Percentiles rank a stretch among this genome's conserved stretches.
phyloP scores from a whole-genome alignment of 2,329 filamentous ascomycete species.

The Fusarium sp. region DNA sequence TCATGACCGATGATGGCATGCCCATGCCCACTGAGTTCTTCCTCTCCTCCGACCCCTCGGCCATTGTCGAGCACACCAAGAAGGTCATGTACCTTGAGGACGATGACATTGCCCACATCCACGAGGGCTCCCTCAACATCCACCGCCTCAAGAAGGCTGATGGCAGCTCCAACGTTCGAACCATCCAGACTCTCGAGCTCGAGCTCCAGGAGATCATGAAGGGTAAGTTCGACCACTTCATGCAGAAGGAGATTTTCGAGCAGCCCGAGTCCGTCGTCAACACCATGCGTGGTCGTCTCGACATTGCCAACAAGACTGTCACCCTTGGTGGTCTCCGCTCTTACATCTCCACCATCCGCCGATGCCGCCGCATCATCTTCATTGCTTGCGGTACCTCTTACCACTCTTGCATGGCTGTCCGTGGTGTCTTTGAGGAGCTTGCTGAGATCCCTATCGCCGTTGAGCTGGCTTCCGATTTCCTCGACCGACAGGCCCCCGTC shows the following conservation, averaged over 20 bases:
- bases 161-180: conserved; percentile 94
- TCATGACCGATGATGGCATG: conserved; percentile 98
- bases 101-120: conserved; percentile 99
- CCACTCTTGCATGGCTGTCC: conserved; percentile 99
- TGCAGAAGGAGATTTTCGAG: conserved; percentile 99
- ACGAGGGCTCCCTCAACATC: conserved; percentile 98
- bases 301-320: conserved; percentile 91
- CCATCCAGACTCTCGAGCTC: conserved; percentile 98
- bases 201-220: conserved; percentile 99
- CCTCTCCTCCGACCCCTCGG: conserved; percentile 97
- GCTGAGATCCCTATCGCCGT: conserved; percentile 98
- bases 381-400: conserved; percentile 98
- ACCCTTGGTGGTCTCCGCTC: conserved; percentile 95
- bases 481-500: conserved; percentile 94
- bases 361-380: conserved; percentile 97
- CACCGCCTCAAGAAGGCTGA: conserved; percentile 98
- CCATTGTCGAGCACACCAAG: conserved; percentile 99
- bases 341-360: conserved; percentile 95
- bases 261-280: conserved; percentile 99
- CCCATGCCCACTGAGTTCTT: conserved; percentile 99
- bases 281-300: conserved; percentile 98
- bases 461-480: conserved; percentile 96
- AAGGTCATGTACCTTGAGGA: conserved; percentile 99
- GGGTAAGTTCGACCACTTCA: conserved; percentile 99
- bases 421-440: conserved; percentile 96